These are phyloP conservation scores for Umbelopsis sp. DNA, from an alignment of 371 early-diverging fungal genomes.

Conservation along the genomic window DNA sequence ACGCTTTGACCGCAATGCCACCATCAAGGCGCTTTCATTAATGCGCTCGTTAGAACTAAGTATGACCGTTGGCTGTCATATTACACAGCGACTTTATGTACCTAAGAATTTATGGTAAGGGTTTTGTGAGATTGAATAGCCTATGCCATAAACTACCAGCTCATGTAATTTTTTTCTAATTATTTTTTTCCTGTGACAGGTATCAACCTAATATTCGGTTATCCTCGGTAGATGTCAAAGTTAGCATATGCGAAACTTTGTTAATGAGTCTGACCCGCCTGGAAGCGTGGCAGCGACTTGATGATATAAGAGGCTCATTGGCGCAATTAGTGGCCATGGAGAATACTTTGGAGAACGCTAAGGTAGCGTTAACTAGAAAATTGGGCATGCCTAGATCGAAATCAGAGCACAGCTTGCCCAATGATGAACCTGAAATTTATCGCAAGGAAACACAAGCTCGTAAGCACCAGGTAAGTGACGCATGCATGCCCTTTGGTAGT, in stretches of 20 bases:
- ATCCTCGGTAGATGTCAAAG: conserved; percentile 57
- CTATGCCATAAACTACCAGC: neutral
- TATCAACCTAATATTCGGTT: conserved; percentile 53
- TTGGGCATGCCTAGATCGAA: conserved; percentile 17
- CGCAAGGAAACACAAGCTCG: conserved; percentile 11
- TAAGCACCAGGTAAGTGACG: conserved; percentile 14
- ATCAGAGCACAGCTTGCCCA: neutral
- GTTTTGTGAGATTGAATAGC: too few species aligned
- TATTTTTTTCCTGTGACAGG: conserved; percentile 22
- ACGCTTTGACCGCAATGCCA: conserved; percentile 5
- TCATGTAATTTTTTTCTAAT: neutral
- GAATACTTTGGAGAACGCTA: conserved; percentile 35
- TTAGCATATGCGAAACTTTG: conserved; percentile 52
- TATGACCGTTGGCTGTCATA: conserved; percentile 55
- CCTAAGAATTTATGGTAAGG: conserved; percentile 61
- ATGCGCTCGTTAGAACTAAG: conserved; percentile 49
- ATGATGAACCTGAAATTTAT: neutral
- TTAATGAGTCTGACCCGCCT: conserved; percentile 37
- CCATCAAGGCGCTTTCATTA: conserved; percentile 29
- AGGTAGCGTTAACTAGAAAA: conserved; percentile 43
- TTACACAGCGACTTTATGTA: conserved; percentile 59
- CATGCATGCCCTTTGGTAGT: neutral
- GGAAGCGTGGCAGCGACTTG: conserved; percentile 40
- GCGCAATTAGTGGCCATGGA: conserved; percentile 41
- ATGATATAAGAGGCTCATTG: conserved; percentile 37